These are phyloP conservation scores for Neurospora sp. DNA, from an alignment of 495 filamentous ascomycete species.

Conservation along the genomic window DNA sequence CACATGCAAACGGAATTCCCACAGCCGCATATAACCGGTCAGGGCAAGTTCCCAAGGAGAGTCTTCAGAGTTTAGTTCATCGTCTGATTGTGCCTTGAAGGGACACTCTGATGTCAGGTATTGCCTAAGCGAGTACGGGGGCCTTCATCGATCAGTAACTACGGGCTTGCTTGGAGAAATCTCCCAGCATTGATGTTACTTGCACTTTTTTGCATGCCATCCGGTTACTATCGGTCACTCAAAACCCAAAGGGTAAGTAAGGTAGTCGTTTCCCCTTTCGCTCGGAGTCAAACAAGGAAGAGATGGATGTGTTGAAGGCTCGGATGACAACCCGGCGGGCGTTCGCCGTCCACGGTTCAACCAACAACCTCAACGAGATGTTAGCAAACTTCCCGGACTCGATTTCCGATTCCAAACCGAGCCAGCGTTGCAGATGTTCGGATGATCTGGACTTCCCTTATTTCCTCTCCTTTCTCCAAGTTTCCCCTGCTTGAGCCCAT, in stretches of 20 bases:
- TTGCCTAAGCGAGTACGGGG: not conserved
- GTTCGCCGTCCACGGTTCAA: not conserved
- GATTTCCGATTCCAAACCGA: not conserved
- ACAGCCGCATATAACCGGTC: not conserved
- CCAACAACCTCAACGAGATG: not conserved
- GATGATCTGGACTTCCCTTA: not conserved
- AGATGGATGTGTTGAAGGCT: not conserved
- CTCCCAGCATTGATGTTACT: not conserved
- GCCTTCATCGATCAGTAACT: not conserved
- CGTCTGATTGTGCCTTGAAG: not conserved
- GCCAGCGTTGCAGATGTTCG: not conserved
- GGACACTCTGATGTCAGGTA: not conserved
- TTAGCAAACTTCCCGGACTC: not conserved
- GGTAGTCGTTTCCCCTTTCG: not conserved
- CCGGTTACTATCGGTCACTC: not conserved
- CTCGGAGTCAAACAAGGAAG: not conserved
- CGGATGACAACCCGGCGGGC: not conserved
- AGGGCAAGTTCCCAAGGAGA: not conserved
- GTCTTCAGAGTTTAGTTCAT: not conserved
- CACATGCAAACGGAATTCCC: not conserved
- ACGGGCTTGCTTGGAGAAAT: fast-evolving
- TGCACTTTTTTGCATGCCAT: not conserved
- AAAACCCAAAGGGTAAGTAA: not conserved
- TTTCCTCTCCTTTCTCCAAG: too few species aligned
- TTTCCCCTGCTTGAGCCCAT: not conserved